phyloP scores from a whole-genome alignment of 2,329 filamentous ascomycete genomes.

The Tolypocladium album region DNA sequence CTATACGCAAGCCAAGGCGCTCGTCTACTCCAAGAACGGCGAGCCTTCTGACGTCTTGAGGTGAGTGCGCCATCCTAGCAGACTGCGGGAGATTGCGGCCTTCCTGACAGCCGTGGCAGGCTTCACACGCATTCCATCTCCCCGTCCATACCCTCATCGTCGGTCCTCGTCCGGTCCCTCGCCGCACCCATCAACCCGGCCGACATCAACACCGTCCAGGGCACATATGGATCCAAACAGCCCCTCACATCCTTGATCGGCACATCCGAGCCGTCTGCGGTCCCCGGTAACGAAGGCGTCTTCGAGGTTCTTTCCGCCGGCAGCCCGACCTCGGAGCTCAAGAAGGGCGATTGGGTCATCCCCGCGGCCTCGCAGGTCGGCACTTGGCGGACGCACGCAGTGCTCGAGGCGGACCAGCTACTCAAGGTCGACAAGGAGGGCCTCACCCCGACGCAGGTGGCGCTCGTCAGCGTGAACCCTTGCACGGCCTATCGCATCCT shows the following conservation, averaged over 20 bases:
- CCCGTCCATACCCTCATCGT: conserved; percentile 52
- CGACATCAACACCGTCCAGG: conserved; percentile 96
- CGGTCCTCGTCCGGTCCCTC: conserved; percentile 74
- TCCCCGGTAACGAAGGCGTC: conserved; percentile 85
- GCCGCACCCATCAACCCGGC: conserved; percentile 91
- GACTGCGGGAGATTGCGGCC: too few relatives aligned
- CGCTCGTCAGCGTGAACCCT: conserved; percentile 85
- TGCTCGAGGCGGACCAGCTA: conserved; percentile 46
- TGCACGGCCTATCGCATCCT: conserved; percentile 93
- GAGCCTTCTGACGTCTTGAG: conserved; percentile 61
- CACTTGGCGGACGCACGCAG: conserved; percentile 88
- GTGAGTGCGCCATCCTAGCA: conserved; percentile 26
- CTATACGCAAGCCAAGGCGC: conserved; percentile 76
- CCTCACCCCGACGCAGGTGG: conserved; percentile 66
- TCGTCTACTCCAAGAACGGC: conserved; percentile 64
- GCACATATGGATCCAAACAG: conserved; percentile 83
- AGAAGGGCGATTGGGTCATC: conserved; percentile 86
- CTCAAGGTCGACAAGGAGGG: conserved; percentile 62
- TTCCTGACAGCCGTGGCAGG: conserved; percentile 19
- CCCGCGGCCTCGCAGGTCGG: conserved; percentile 76
- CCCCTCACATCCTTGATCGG: conserved; percentile 66
- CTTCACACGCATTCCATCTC: conserved; percentile 70
- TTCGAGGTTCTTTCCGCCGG: conserved; percentile 76
- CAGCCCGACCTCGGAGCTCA: conserved; percentile 39
- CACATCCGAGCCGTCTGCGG: conserved; percentile 63